Evolutionary conservation across 2,329 filamentous ascomycete genomes (phyloP), one percentile per base, ranked within the genome.

Genomic region (Trichophyton schoenleinii): DNA sequence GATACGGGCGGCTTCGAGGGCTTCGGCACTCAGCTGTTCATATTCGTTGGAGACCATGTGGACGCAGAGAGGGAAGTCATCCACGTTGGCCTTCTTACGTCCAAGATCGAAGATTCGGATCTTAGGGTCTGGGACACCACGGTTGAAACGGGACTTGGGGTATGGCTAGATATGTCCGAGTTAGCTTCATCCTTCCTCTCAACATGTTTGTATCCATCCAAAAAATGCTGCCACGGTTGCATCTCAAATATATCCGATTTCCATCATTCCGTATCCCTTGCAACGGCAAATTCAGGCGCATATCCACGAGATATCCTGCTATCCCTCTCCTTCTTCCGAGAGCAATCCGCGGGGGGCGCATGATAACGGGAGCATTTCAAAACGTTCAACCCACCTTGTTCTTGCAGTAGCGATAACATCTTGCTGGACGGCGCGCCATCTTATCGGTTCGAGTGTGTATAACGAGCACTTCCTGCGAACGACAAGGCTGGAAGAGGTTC

Each of bases 331-430:
- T 22, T 31, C 20, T 49, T 49, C 46, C 46, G 3, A 28, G 13
- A 31, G 20, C 20, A 28, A 28, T 49, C 46, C 18, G 20, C 5
- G 9, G 46, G 20, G 2, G 2, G 46, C 20, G 22, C 11, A 15
- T 22, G 9, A 25, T 15, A 13, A 28, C 11, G 20, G 46, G 25
- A 48, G 20, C 13, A 15, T 44, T n/a, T n/a, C 25, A 63, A 60
- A 38, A 55, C 31, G 41, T 57, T 36, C 13, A 62, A 80, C 87
- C 81, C 78, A 95, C 91, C 91, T 96, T 96, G 88, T 97, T 99
- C 90, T 99, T 99, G 91, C 94, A 99, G 89, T 99, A 99, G 78
- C 94, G 88, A 87, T 96, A 99, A 84, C 94, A 99, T 84, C 94
- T 89, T 77, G 94, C 94, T 77, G 94, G 94, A 88, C 94, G 91